phyloP scores from a whole-genome alignment of 106 monocot genomes.

The Acorus calamus region DNA sequence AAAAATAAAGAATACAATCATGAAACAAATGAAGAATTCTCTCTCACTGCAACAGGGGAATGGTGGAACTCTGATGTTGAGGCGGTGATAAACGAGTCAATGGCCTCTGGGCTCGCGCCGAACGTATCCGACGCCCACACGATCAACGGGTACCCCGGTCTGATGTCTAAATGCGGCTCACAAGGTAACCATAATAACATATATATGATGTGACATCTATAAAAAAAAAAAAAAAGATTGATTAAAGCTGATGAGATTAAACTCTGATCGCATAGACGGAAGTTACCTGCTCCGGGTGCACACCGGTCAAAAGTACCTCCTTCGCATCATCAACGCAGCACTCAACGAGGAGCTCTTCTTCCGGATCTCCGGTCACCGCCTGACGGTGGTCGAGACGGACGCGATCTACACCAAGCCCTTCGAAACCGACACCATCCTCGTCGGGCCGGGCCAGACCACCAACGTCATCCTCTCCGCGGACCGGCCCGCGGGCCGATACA shows the following conservation, averaged over 20 bases:
- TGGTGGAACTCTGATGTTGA: conserved; percentile 34
- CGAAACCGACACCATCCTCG: conserved; percentile 30
- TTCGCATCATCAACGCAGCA: conserved; percentile 42
- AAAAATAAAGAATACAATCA: too few relatives aligned
- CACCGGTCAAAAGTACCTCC: conserved; percentile 33
- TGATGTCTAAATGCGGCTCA: conserved; percentile 10
- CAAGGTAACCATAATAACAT: conserved; percentile 9
- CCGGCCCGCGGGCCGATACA: conserved; percentile 17
- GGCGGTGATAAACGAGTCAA: conserved; percentile 16
- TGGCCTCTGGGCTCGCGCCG: conserved; percentile 13
- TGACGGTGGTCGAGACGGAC: conserved; percentile 49
- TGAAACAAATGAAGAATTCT: too few relatives aligned
- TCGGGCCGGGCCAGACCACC: conserved; percentile 70
- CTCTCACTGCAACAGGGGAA: conserved; percentile 6
- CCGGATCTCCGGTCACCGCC: conserved; percentile 23
- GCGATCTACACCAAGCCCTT: conserved; percentile 61
- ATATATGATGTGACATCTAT: too few relatives aligned
- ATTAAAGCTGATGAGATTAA: too few relatives aligned
- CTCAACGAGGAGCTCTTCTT: conserved; percentile 46
- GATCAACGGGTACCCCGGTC: conserved; percentile 30
- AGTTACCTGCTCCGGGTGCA: conserved; percentile 33
- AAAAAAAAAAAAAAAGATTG: too few relatives aligned
- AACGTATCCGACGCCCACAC: conserved; percentile 24
- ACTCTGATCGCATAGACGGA: conserved; percentile 16
- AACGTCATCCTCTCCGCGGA: conserved; percentile 48